Evolutionary conservation across 2,329 filamentous ascomycete genomes (phyloP), one percentile per base, ranked within the genome.

Genomic region (Bipolaris cookei): DNA sequence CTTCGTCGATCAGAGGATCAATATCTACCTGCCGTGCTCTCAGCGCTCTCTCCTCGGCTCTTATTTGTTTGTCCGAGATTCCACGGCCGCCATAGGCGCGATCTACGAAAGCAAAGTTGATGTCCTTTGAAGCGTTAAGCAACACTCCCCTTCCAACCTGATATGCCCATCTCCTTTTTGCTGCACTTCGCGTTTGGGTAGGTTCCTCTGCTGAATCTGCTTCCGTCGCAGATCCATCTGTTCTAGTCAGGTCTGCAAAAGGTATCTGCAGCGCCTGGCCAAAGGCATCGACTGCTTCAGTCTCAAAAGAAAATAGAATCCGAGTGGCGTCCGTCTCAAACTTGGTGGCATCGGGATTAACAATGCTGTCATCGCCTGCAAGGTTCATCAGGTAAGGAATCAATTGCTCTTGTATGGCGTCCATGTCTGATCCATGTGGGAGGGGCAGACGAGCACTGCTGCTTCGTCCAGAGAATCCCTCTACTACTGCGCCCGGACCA

Each of bases 41-140:
- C 25, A 77, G 43, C 6, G 72, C 65, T 43, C 75, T 73, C 61
- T 84, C 83, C 55, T 79, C 75, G 0, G 74, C 76, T 44, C 46
- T 77, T 64, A 59, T 78, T 66, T 20, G 71, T 10, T 64, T 72
- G 38, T 82, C 65, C 1, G 76, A 73, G 11, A 80, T 77, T 5
- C 82, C 82, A n/a, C 83, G 70, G 0, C 86, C 87, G 30, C 86
- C 86, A 73, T 88, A 89, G 3, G 85, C 84, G 30, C 81, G 80
- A 66, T 87, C 86, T 18, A 87, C 82, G 59, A 82, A 82, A 14
- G 79, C 76, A 70, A 84, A 88, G 39, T 83, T 83, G 43, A 89
- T 77, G 2, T 79, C 81, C 59, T 82, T 81, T 0, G 80, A 81
- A 18, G 82, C 82, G 63, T 84, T 83, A 77, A 86, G 81, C 44